Base-by-base conservation (phyloP, 441 rosid genomes). In the Theobroma grandiflorum region DNA sequence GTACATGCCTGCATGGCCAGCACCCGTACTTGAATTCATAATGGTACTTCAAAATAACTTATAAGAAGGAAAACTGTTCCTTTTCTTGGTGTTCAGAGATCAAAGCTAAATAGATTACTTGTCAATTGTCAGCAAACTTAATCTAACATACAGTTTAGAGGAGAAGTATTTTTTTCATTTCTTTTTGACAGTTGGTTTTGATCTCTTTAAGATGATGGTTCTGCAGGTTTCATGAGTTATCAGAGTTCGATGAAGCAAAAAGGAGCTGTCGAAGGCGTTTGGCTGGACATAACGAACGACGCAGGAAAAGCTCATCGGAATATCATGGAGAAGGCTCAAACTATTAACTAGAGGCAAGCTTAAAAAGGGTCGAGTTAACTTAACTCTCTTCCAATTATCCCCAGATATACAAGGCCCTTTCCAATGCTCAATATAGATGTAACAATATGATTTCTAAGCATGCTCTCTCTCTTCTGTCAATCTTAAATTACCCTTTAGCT, bases 211-310 rank as follows among this genome's bases (percentile, higher is more conserved):
- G 43, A 78, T 50, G 61, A 58, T 61, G 55, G 20, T 52, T n/a
- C 31, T 79, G 45, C 83, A 94, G 99, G 95, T 95, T 95, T 80
- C 99, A 95, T 75, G 91, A 85, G 64, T 8, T 95, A 49, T 66
- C 91, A 0, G 95, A 95, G 87, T 95, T 95, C 58, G 99, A 95
- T 74, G 92, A 92, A 57, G 26, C 78, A 66, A 95, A 94, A 81
- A 87, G 90, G 85, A 95, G 99, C 74, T 95, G 98, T 84, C 87
- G 99, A 33, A 82, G 90, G 81, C 95, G 97, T 72, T 85, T 96
- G 78, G 98, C 96, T 1, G 98, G 97, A 69, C 99, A 94, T 82
- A 96, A 96, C 0, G 96, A 94, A 81, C 90, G 99, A 40, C 91
- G 99, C 15, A 78, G 99, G 72, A 96, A 92, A 83, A 86, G 80